A percentile compares a stretch with the other conserved stretches of the same genome.
These are phyloP conservation scores for Glaciozyma martinii DNA, from an alignment of 768 basidiomycete species.

Conservation along the genomic window DNA sequence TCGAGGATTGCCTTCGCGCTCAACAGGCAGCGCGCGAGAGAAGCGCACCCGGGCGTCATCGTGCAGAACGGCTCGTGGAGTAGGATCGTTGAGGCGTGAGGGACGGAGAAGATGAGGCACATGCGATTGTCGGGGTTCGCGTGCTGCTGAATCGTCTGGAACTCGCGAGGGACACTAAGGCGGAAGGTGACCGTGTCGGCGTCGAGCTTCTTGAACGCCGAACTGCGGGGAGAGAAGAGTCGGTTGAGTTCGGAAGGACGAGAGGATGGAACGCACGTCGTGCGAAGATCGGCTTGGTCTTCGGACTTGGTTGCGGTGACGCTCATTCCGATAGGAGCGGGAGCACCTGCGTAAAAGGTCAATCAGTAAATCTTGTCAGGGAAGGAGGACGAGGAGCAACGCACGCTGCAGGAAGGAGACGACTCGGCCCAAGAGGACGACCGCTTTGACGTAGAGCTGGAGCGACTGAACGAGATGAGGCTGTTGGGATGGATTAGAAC, in stretches of 20 bases:
- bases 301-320: background rate
- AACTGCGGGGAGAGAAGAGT: slow-evolving; percentile 2
- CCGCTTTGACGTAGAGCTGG: slow-evolving; percentile 20
- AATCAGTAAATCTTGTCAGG: background rate
- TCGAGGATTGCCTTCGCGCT: slow-evolving; percentile 23
- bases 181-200: slow-evolving; percentile 23
- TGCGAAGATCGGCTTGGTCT: slow-evolving; percentile 3
- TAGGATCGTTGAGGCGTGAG: slow-evolving; percentile 22
- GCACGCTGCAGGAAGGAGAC: slow-evolving; percentile 13
- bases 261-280: background rate
- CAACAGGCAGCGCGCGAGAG: slow-evolving; percentile 15
- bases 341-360: background rate
- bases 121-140: slow-evolving; percentile 15
- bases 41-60: slow-evolving; percentile 2
- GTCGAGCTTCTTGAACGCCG: slow-evolving; percentile 32
- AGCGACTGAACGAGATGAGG: background rate
- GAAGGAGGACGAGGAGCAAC: background rate
- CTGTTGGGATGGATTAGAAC: background rate
- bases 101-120: slow-evolving; percentile 21
- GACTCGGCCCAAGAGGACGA: slow-evolving; percentile 16
- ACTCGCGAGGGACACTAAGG: slow-evolving; percentile 32
- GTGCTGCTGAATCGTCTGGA: slow-evolving; percentile 10
- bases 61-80: slow-evolving; percentile 32
- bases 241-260: background rate
- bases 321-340: background rate